phyloP scores from a whole-genome alignment of 1,284 basidiomycete species.

The Ganoderma resinaceum region DNA sequence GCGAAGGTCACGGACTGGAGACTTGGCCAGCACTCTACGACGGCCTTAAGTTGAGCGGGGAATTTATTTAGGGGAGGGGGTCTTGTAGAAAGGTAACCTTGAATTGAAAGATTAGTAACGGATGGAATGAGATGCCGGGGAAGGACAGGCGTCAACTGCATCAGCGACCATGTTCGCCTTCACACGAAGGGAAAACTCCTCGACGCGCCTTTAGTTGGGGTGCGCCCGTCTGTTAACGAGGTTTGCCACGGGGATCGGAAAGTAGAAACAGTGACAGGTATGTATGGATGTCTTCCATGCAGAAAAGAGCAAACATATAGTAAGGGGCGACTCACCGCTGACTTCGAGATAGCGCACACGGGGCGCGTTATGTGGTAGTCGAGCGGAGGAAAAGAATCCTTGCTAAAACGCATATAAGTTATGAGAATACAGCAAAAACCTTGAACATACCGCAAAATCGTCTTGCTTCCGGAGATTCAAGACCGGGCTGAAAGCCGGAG shows the following conservation, averaged over 20 bases:
- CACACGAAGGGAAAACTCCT: too few relatives aligned
- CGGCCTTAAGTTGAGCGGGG: conserved; percentile 40
- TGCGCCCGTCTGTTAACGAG: not conserved
- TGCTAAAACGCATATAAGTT: conserved; percentile 6
- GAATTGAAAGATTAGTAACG: not conserved
- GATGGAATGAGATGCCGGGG: not conserved
- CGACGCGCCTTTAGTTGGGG: too few relatives aligned
- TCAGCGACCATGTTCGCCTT: not conserved
- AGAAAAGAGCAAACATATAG: not conserved
- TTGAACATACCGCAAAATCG: conserved; percentile 40
- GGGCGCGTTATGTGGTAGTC: conserved; percentile 45
- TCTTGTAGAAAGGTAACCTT: conserved; percentile 49
- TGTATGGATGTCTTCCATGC: not conserved
- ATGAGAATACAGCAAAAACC: not conserved
- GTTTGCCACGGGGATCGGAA: not conserved
- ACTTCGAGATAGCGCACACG: conserved; percentile 52
- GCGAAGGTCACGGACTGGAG: conserved; percentile 47
- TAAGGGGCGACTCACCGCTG: conserved; percentile 43
- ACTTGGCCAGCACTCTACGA: conserved; percentile 47
- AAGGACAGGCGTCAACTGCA: too few relatives aligned
- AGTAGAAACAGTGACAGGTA: not conserved
- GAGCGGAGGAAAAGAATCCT: conserved; percentile 48
- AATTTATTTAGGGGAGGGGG: conserved; percentile 45
- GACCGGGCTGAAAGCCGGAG: conserved; percentile 42
- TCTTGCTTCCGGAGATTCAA: conserved; percentile 47